These are phyloP conservation scores for Colletotrichum sp. DNA, from an alignment of 2,329 filamentous ascomycete genomes.

Conservation along the genomic window DNA sequence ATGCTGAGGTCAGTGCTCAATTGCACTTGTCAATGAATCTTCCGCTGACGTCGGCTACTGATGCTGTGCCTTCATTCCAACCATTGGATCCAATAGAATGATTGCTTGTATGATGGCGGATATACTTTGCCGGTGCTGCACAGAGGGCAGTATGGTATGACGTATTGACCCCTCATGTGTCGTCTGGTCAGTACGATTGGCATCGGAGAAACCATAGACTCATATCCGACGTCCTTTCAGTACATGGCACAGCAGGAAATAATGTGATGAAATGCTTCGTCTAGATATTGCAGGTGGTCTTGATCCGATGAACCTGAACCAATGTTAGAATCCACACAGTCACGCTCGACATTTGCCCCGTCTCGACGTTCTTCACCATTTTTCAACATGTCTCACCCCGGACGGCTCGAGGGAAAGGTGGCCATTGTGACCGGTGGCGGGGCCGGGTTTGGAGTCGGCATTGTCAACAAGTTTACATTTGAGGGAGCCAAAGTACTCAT, in stretches of 20 bases:
- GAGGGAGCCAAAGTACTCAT: background rate
- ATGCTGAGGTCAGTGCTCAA: background rate
- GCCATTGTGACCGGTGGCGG: background rate
- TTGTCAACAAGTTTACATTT: background rate
- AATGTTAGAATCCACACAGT: rapidly evolving
- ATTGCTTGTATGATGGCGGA: background rate
- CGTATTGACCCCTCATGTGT: background rate
- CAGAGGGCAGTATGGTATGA: background rate
- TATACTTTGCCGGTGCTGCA: background rate
- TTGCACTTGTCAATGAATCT: background rate
- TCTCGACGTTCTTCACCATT: background rate
- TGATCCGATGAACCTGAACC: background rate
- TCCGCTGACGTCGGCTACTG: background rate
- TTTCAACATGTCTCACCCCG: background rate
- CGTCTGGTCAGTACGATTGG: background rate
- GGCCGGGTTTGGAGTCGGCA: background rate
- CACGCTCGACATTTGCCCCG: background rate
- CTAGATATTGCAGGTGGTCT: background rate
- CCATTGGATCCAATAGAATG: background rate
- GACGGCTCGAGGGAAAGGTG: background rate
- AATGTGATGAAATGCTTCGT: background rate
- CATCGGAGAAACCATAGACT: background rate
- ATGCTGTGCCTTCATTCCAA: background rate
- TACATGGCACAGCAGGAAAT: background rate
- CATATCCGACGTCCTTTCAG: background rate